Evolutionary conservation across 2,329 filamentous ascomycete species (phyloP).

Genomic region (Ceratocystis albifundus): DNA sequence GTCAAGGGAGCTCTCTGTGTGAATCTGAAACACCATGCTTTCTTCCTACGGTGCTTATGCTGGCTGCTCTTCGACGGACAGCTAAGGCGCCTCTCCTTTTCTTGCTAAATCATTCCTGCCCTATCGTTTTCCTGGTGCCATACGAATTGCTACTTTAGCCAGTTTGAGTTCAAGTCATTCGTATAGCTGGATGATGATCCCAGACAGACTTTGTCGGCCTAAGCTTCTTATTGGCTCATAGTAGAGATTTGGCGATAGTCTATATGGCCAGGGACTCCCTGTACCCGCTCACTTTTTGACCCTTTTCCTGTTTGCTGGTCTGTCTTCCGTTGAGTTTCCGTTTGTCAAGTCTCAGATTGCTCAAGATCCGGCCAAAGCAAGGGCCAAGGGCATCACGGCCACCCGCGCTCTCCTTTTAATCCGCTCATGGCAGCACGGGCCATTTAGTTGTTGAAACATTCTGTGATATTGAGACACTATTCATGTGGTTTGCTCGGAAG

Average conservation of each 20-base stretch:
- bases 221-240: background rate
- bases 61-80: background rate
- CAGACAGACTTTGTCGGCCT: background rate
- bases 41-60: background rate
- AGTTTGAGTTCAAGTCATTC: background rate
- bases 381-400: background rate
- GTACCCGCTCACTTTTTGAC: background rate
- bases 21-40: background rate
- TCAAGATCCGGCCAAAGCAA: slow-evolving; percentile 1
- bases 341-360: background rate
- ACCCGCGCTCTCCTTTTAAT: background rate
- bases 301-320: background rate
- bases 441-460: background rate
- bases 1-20: background rate
- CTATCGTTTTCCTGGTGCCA: background rate
- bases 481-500: background rate
- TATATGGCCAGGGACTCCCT: background rate
- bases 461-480: background rate
- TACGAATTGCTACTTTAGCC: background rate
- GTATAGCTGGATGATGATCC: background rate
- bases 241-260: background rate
- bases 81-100: background rate
- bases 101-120: background rate
- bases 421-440: background rate
- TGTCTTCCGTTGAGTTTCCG: background rate